These are phyloP conservation scores for Kalaharituber pfeilii DNA, from an alignment of 2,329 filamentous ascomycete genomes.

Conservation along the genomic window DNA sequence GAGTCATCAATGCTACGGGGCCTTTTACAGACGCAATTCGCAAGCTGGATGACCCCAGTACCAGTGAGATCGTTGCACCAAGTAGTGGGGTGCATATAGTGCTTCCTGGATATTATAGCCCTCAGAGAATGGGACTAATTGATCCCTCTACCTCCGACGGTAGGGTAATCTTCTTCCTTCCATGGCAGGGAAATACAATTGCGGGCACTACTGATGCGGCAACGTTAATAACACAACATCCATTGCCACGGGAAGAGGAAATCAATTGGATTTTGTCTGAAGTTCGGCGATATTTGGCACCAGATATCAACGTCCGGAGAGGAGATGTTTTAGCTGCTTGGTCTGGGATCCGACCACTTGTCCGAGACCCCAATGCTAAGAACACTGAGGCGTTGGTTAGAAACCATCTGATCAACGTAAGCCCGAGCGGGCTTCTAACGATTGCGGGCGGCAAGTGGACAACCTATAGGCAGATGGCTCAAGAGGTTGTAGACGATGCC, in stretches of 20 bases:
- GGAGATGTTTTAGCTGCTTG: constrained; percentile 80
- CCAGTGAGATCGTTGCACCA: constrained; percentile 51
- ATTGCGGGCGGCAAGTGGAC: constrained; percentile 87
- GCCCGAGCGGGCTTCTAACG: constrained; percentile 62
- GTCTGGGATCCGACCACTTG: constrained; percentile 73
- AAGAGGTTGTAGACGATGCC: constrained; percentile 71
- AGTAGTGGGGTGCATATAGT: constrained; percentile 75
- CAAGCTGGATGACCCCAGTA: constrained; percentile 45
- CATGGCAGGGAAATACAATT: constrained; percentile 86
- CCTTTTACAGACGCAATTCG: constrained; percentile 75
- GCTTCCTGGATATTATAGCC: constrained; percentile 72
- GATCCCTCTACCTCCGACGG: constrained; percentile 77
- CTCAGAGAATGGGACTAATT: constrained; percentile 70
- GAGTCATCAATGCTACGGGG: constrained; percentile 74
- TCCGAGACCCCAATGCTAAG: constrained; percentile 68
- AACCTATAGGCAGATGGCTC: constrained; percentile 82
- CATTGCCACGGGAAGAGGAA: constrained; percentile 62
- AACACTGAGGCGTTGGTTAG: constrained; percentile 78
- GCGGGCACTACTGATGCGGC: constrained; percentile 74
- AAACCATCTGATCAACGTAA: constrained; percentile 67
- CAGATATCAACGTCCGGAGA: constrained; percentile 68
- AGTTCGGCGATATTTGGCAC: constrained; percentile 63
- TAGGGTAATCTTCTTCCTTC: constrained; percentile 80
- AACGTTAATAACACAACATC: constrained; percentile 52
- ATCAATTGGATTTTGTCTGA: constrained; percentile 79